Evolutionary conservation across 768 basidiomycete genomes (phyloP).

Genomic region (Russula vinacea): DNA sequence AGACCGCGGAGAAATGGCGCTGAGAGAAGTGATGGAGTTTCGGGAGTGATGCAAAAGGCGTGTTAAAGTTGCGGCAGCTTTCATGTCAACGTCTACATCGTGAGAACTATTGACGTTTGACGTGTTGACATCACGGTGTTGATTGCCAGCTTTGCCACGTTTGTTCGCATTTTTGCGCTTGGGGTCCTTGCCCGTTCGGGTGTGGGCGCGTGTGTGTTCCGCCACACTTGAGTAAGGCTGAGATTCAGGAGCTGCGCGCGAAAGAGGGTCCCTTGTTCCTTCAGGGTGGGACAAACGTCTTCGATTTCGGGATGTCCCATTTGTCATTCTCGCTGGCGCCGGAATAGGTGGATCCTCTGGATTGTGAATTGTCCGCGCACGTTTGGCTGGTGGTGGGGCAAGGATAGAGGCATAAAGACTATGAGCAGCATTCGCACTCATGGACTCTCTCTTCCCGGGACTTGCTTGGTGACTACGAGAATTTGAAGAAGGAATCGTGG

Average conservation of each 20-base stretch:
- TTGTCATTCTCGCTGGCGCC: constrained; percentile 41
- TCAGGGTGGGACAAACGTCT: constrained; percentile 30
- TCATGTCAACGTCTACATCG: constrained; percentile 69
- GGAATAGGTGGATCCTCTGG: constrained; percentile 64
- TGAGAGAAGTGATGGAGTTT: constrained; percentile 50
- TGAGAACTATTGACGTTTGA: constrained; percentile 36
- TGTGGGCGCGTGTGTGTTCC: constrained; percentile 29
- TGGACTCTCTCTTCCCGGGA: constrained; percentile 33
- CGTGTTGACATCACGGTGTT: constrained; percentile 15
- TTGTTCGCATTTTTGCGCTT: constrained; percentile 18
- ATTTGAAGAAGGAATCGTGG: constrained; percentile 27
- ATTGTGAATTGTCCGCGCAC: constrained; percentile 77
- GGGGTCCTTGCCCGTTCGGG: constrained; percentile 19
- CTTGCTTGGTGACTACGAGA: constrained; percentile 20
- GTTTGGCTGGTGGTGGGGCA: constrained; percentile 71
- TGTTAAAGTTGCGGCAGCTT: constrained; percentile 78
- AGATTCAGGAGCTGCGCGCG: constrained; percentile 15
- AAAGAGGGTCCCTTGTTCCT: constrained; percentile 15
- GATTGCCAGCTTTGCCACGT: constrained; percentile 10
- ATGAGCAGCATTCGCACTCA: constrained; percentile 45
- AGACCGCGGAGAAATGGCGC: constrained; percentile 66
- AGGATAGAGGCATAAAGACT: constrained; percentile 73
- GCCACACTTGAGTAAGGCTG: constrained; percentile 27
- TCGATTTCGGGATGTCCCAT: constrained; percentile 32
- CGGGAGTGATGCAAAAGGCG: constrained; percentile 64